Conservation (phyloP, 2,329 filamentous ascomycete species). For the Moelleriella libera region DNA sequence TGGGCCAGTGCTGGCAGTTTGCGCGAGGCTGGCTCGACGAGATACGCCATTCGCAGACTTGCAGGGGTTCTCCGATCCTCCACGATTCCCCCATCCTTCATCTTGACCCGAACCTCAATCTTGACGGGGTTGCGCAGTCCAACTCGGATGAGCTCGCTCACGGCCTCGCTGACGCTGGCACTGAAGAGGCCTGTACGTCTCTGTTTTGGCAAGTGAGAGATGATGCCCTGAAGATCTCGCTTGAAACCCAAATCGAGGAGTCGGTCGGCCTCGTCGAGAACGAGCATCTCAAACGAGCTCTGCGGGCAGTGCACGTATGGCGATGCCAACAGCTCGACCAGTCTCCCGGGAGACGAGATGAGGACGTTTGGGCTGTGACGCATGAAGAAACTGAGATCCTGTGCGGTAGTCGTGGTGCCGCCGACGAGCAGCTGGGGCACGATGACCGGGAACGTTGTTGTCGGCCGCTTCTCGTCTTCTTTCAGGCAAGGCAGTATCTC, state of each 20-base stretch:
- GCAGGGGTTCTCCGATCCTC: constrained; percentile 83
- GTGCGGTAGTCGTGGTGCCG: constrained; percentile 62
- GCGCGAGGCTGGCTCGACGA: constrained; percentile 59
- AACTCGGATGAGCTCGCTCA: constrained; percentile 83
- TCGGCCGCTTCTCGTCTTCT: constrained; percentile 40
- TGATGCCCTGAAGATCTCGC: constrained; percentile 73
- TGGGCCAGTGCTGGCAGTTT: constrained; percentile 65
- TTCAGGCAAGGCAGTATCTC: constrained; percentile 42
- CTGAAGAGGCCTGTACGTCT: constrained; percentile 87
- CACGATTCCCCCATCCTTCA: constrained; percentile 47
- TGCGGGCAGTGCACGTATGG: constrained; percentile 79
- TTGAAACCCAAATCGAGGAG: constrained; percentile 90
- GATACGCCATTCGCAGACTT: constrained; percentile 82
- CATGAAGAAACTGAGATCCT: constrained; percentile 77
- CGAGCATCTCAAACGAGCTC: constrained; percentile 79
- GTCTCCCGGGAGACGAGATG: constrained; percentile 77
- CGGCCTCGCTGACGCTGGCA: constrained; percentile 88
- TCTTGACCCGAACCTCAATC: constrained; percentile 82
- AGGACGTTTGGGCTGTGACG: constrained; percentile 77
- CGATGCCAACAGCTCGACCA: constrained; percentile 76
- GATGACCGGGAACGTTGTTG: constrained; percentile 35
- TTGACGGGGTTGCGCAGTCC: constrained; percentile 90
- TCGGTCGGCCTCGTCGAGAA: constrained; percentile 89
- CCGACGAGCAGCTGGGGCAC: constrained; percentile 83
- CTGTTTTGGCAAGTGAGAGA: constrained; percentile 79